These are phyloP conservation scores for Fremontodendron californicum DNA, from an alignment of 345 rosid genomes.

Conservation along the genomic window DNA sequence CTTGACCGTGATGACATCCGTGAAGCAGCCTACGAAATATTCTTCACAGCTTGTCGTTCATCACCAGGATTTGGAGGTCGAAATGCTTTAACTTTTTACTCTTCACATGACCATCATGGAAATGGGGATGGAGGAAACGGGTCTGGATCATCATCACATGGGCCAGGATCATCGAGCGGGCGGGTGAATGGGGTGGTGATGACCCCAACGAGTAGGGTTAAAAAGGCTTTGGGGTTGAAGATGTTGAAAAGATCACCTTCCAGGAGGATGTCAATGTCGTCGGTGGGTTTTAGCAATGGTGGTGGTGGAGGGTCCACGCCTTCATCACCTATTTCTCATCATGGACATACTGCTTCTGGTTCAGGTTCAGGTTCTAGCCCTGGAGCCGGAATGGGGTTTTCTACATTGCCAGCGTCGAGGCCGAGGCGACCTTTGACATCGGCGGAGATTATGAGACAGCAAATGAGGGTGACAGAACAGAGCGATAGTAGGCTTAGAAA, in stretches of 20 bases:
- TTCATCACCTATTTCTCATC: slow-evolving; percentile 42
- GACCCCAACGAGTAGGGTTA: slow-evolving; percentile 69
- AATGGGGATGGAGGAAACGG: slow-evolving; percentile 34
- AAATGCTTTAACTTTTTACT: slow-evolving; percentile 57
- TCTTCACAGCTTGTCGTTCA: slow-evolving; percentile 84
- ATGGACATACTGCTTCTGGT: neutral
- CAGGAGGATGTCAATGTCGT: slow-evolving; percentile 50
- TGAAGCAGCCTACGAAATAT: slow-evolving; percentile 84
- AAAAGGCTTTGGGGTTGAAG: slow-evolving; percentile 70
- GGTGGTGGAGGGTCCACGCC: slow-evolving; percentile 35
- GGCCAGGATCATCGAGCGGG: slow-evolving; percentile 23
- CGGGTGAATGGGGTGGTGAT: slow-evolving; percentile 58
- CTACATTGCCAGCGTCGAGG: slow-evolving; percentile 18
- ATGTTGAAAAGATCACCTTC: slow-evolving; percentile 76
- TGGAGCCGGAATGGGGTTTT: neutral
- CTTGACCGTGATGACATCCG: slow-evolving; percentile 67
- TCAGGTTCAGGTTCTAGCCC: neutral
- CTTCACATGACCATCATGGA: slow-evolving; percentile 36
- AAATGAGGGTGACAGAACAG: slow-evolving; percentile 87
- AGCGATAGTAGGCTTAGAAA: slow-evolving; percentile 78
- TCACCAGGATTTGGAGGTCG: slow-evolving; percentile 84
- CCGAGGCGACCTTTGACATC: slow-evolving; percentile 76
- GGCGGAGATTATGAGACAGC: slow-evolving; percentile 93
- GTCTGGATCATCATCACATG: slow-evolving; percentile 18
- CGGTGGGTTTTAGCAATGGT: slow-evolving; percentile 24